These are phyloP conservation scores for Pseudopithomyces chartarum DNA, from an alignment of 2,329 filamentous ascomycete genomes.

Conservation along the genomic window DNA sequence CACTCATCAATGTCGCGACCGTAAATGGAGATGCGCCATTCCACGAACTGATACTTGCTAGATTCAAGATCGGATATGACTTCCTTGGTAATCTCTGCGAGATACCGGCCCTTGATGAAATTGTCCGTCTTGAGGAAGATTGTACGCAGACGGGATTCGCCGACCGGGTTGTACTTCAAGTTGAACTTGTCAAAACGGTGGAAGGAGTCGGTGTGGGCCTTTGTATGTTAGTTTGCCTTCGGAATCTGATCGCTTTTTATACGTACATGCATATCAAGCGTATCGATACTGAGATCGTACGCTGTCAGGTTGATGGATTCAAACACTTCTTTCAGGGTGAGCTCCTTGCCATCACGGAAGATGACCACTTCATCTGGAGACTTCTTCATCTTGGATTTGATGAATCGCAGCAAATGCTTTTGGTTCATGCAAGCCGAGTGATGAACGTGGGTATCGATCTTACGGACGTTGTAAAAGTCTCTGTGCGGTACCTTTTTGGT, in stretches of 20 bases:
- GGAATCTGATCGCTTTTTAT: neutral
- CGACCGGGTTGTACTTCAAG: slow-evolving; percentile 96
- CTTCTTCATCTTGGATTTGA: slow-evolving; percentile 99
- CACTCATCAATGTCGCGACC: slow-evolving; percentile 91
- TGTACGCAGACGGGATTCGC: slow-evolving; percentile 92
- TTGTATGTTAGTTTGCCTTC: slow-evolving; percentile 12
- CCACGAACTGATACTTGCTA: slow-evolving; percentile 99
- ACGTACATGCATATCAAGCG: slow-evolving; percentile 94
- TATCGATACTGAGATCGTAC: slow-evolving; percentile 97
- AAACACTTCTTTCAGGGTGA: slow-evolving; percentile 92
- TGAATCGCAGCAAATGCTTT: slow-evolving; percentile 96
- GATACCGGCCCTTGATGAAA: slow-evolving; percentile 91
- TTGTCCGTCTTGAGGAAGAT: slow-evolving; percentile 99
- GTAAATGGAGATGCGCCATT: slow-evolving; percentile 98
- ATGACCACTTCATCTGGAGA: slow-evolving; percentile 92
- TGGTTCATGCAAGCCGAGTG: slow-evolving; percentile 99
- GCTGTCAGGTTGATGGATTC: slow-evolving; percentile 96
- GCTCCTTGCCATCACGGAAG: slow-evolving; percentile 86
- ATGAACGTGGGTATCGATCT: slow-evolving; percentile 98
- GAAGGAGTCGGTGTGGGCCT: slow-evolving; percentile 96
- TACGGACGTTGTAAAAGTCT: slow-evolving; percentile 98
- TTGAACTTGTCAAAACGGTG: slow-evolving; percentile 99
- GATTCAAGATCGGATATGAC: slow-evolving; percentile 97
- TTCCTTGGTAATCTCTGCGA: slow-evolving; percentile 97
- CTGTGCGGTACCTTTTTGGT: slow-evolving; percentile 97